Evolutionary conservation across 1,139 yeast genomes (phyloP).

Genomic region (Debaryomycetaceae sp.): DNA sequence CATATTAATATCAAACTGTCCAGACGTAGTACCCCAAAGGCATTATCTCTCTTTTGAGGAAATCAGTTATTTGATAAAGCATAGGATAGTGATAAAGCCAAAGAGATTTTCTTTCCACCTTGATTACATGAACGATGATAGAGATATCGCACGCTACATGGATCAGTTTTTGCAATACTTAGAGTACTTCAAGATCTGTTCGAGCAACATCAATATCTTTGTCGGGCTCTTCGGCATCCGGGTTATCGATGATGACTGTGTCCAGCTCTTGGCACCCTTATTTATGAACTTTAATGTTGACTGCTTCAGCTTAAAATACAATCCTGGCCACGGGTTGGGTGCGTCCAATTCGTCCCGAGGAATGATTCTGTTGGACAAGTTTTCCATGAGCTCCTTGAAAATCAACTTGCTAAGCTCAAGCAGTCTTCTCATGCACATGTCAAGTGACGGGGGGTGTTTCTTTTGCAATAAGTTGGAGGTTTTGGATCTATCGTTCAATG

Average conservation of each 20-base stretch:
- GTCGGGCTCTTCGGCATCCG: neutral
- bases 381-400: constrained; percentile 9
- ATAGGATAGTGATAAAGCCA: constrained; percentile 18
- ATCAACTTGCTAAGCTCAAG: constrained; percentile 11
- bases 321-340: constrained; percentile 2
- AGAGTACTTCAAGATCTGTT: constrained; percentile 7
- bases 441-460: neutral
- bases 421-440: constrained; percentile 9
- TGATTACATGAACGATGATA: neutral
- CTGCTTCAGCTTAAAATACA: constrained; percentile 10
- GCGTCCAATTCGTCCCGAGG: neutral
- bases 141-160: neutral
- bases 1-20: constrained; percentile 12
- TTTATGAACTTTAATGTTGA: constrained; percentile 6
- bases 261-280: neutral
- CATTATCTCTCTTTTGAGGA: neutral
- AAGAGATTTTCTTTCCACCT: constrained; percentile 14
- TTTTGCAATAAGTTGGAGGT: constrained; percentile 7
- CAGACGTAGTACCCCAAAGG: neutral
- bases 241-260: neutral
- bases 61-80: constrained; percentile 13
- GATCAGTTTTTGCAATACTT: constrained; percentile 1
- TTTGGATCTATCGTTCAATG: constrained; percentile 22
- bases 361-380: neutral
- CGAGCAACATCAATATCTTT: constrained; percentile 10